These are phyloP conservation scores for Metarhizium album DNA, from an alignment of 2,329 filamentous ascomycete genomes.

Conservation along the genomic window DNA sequence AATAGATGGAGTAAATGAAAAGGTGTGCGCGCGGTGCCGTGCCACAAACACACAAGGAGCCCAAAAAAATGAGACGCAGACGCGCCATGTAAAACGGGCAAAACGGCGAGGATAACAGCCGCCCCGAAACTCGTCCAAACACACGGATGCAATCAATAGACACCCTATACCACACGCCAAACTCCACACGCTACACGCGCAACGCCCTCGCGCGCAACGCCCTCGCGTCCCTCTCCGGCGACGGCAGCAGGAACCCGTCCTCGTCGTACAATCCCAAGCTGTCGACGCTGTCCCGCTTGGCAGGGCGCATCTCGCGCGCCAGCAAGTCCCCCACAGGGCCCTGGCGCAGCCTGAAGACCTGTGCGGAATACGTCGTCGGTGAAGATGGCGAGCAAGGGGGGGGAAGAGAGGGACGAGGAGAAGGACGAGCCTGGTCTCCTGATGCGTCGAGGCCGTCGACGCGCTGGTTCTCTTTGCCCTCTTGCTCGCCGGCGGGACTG, in stretches of 20 bases:
- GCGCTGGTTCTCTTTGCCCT: slow-evolving; percentile 19
- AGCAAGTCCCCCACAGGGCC: slow-evolving; percentile 17
- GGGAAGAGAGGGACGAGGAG: no score
- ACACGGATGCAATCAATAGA: no score
- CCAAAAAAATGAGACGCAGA: no score
- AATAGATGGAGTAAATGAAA: no score
- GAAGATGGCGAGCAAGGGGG: not conserved
- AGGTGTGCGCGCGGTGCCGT: no score
- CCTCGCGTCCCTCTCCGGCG: slow-evolving; percentile 24
- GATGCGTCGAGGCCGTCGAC: not conserved
- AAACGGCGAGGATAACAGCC: no score
- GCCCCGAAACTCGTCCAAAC: no score
- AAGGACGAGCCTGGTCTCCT: no score
- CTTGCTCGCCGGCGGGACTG: slow-evolving; percentile 8
- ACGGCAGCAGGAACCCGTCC: slow-evolving; percentile 33
- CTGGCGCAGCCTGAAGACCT: slow-evolving; percentile 12
- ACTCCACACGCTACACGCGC: not conserved
- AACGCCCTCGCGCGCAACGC: not conserved
- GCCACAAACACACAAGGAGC: no score
- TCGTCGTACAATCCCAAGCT: slow-evolving; percentile 33
- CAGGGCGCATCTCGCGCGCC: slow-evolving; percentile 13
- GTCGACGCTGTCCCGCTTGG: slow-evolving; percentile 21
- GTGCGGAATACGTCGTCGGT: not conserved
- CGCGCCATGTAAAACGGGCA: no score
- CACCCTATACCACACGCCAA: no score